Conservation (phyloP, 768 basidiomycete species). For the Psilocybe cubensis region DNA sequence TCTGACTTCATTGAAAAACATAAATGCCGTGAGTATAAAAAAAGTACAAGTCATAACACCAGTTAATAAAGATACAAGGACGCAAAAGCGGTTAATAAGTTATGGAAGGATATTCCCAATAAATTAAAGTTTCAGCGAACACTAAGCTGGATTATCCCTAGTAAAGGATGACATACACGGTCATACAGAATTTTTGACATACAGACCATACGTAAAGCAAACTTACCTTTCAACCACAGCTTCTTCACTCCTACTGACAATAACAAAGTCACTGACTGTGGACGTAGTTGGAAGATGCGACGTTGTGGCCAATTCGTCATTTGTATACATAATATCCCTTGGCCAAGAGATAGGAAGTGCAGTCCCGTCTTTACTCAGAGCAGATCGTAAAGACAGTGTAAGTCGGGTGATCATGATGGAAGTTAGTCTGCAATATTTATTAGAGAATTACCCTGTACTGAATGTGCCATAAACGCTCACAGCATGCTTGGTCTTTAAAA, state of each 20-base stretch:
- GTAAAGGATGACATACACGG: too few relatives aligned
- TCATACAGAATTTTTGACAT: too few relatives aligned
- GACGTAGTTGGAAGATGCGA: neutral
- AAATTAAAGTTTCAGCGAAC: too few relatives aligned
- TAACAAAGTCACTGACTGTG: neutral
- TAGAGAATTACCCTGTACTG: neutral
- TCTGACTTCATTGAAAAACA: too few relatives aligned
- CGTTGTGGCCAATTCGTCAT: neutral
- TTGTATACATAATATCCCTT: neutral
- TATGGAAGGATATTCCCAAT: too few relatives aligned
- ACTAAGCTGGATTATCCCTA: too few relatives aligned
- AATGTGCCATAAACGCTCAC: conserved; percentile 9
- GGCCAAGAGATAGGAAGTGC: conserved; percentile 2
- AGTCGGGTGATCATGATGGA: conserved; percentile 33
- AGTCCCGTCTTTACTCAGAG: neutral
- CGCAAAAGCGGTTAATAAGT: too few relatives aligned
- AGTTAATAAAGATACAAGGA: too few relatives aligned
- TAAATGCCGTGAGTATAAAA: too few relatives aligned
- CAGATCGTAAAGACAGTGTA: conserved; percentile 27
- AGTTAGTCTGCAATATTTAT: conserved; percentile 22
- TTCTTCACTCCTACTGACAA: neutral
- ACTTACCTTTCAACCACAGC: neutral
- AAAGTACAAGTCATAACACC: too few relatives aligned
- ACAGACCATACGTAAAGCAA: neutral
- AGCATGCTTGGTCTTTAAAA: conserved; percentile 25